These are phyloP conservation scores for Marasmius fiardii DNA, from an alignment of 1,284 basidiomycete genomes.

Conservation along the genomic window DNA sequence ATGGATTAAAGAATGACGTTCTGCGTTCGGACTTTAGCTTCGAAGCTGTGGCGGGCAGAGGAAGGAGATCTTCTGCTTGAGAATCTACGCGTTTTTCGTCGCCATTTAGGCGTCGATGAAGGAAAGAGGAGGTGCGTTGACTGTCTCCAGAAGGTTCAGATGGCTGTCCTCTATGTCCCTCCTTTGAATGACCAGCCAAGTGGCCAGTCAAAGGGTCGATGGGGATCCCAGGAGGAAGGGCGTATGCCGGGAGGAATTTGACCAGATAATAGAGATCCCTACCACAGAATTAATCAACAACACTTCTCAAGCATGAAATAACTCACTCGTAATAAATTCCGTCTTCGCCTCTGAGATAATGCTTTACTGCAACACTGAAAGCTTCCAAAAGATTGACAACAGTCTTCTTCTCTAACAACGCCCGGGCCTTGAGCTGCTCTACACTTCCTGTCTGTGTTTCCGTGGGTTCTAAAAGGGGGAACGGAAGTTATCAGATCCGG, in stretches of 20 bases:
- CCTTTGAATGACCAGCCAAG: slow-evolving; percentile 17
- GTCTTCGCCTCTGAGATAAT: slow-evolving; percentile 61
- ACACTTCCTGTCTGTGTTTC: slow-evolving; percentile 25
- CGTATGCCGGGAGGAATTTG: slow-evolving; percentile 67
- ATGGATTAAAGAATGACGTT: slow-evolving; percentile 10
- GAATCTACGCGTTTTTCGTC: slow-evolving; percentile 1
- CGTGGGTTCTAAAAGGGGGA: slow-evolving; percentile 23
- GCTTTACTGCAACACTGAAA: slow-evolving; percentile 48
- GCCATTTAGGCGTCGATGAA: slow-evolving; percentile 21
- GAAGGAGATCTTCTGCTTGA: slow-evolving; percentile 26
- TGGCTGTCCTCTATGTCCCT: not conserved
- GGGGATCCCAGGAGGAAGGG: slow-evolving; percentile 55
- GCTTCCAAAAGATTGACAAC: slow-evolving; percentile 56
- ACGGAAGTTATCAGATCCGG: not conserved
- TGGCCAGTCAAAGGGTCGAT: slow-evolving; percentile 33
- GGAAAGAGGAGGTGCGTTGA: slow-evolving; percentile 16
- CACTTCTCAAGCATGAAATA: slow-evolving; percentile 16
- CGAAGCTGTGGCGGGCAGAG: slow-evolving; percentile 28
- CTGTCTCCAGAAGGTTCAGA: slow-evolving; percentile 11
- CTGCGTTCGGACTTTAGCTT: slow-evolving; percentile 5
- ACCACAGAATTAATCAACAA: slow-evolving; percentile 2
- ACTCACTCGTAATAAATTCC: slow-evolving; percentile 52
- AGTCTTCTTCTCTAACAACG: slow-evolving; percentile 66
- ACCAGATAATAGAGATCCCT: slow-evolving; percentile 64
- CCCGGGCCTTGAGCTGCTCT: slow-evolving; percentile 42